Percentiles rank a stretch among this genome's conserved stretches.
Conservation (phyloP, 345 rosid genomes). For the Clausena lansium region DNA sequence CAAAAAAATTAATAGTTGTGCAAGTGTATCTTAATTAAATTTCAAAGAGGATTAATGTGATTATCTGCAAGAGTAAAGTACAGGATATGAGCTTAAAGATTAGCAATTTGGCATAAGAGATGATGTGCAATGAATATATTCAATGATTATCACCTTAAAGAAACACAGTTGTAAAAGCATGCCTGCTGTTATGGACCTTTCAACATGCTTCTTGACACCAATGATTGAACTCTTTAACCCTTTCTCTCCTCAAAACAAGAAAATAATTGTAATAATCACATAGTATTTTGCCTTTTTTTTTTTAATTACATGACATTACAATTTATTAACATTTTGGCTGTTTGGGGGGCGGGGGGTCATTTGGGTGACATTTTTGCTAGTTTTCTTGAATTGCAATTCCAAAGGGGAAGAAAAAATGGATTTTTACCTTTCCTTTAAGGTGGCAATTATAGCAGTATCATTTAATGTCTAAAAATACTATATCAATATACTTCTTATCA, state of each 20-base stretch:
- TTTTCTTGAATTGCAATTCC: not conserved
- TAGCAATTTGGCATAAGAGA: not conserved
- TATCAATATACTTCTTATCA: no score
- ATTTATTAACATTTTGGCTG: no score
- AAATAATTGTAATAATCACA: not conserved
- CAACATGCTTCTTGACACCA: conserved; percentile 12
- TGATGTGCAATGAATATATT: not conserved
- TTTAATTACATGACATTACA: no score
- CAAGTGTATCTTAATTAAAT: not conserved
- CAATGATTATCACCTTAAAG: not conserved
- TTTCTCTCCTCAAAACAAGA: not conserved
- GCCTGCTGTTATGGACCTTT: not conserved
- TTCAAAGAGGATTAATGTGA: not conserved
- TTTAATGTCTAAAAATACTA: not conserved
- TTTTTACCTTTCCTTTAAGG: not conserved
- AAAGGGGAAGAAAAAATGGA: not conserved
- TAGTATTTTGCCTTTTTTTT: not conserved
- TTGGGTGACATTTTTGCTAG: not conserved
- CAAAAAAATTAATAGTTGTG: no score
- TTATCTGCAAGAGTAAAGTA: not conserved
- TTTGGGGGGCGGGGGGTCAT: no score
- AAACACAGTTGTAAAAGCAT: conserved; percentile 9
- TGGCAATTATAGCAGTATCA: not conserved
- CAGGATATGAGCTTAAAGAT: not conserved
- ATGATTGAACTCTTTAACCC: not conserved